A percentile compares a stretch with the other conserved stretches of the same genome.
Conservation (phyloP, 73 alveolate species). For the Blepharisma stoltei region DNA sequence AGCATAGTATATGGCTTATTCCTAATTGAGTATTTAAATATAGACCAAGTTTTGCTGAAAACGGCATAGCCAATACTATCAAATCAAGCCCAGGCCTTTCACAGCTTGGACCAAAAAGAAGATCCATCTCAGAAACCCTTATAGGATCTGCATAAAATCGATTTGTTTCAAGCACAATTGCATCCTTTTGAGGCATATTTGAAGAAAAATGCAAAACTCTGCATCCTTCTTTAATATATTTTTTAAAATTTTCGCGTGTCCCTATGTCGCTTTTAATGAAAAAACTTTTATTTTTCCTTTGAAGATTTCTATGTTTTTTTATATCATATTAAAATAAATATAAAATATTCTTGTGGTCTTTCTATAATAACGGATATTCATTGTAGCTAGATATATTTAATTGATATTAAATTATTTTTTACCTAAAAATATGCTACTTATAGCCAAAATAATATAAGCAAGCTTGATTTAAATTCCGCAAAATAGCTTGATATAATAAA, state of each 20-base stretch:
- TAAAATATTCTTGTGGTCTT: too few relatives aligned
- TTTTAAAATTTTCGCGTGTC: not conserved
- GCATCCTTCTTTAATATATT: not conserved
- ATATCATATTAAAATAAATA: too few relatives aligned
- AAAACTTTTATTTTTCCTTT: not conserved
- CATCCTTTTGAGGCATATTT: not conserved
- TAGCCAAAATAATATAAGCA: too few relatives aligned
- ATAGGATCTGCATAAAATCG: not conserved
- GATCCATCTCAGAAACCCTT: not conserved
- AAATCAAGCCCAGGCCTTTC: not conserved
- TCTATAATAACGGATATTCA: too few relatives aligned
- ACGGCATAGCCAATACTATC: not conserved
- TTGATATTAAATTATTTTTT: too few relatives aligned
- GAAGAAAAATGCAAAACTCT: not conserved
- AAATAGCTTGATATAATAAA: not conserved
- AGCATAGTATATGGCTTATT: not conserved
- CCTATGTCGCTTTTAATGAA: not conserved
- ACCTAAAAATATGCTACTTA: too few relatives aligned
- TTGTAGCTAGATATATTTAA: too few relatives aligned
- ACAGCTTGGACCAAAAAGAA: not conserved
- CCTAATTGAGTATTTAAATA: not conserved
- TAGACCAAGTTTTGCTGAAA: not conserved
- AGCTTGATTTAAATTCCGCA: not conserved
- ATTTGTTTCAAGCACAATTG: not conserved
- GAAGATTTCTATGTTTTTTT: too few relatives aligned